Percentiles rank a stretch among this genome's conserved stretches.
These are phyloP conservation scores for Fraxinus xanthoxyloides DNA, from an alignment of 305 asterid genomes.

Conservation along the genomic window DNA sequence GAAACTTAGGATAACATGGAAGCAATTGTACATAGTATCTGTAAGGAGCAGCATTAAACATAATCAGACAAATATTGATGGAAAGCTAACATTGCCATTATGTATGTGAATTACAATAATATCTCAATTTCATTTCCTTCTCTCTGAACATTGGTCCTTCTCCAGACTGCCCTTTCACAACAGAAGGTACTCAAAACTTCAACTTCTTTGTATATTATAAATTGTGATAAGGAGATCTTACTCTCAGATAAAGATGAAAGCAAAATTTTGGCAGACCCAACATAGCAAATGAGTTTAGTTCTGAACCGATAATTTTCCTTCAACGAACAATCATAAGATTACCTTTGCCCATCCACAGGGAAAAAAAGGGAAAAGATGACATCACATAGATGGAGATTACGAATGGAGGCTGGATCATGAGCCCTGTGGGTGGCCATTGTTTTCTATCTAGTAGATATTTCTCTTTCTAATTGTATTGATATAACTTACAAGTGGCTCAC, in stretches of 20 bases:
- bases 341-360: not conserved
- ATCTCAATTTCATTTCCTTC: not conserved
- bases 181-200: conserved; percentile 1
- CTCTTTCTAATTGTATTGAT: not conserved
- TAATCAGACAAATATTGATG: conserved; percentile 8
- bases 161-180: conserved; percentile 3
- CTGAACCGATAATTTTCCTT: not conserved
- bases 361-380: not conserved
- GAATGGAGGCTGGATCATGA: not conserved
- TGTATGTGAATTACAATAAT: conserved; percentile 2
- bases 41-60: conserved; percentile 1
- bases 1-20: not conserved
- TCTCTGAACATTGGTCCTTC: not conserved
- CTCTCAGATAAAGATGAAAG: not conserved
- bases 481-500: not conserved
- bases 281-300: not conserved
- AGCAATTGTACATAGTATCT: not conserved
- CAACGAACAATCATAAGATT: not conserved
- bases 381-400: not conserved
- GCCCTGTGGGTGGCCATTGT: not conserved
- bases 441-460: not conserved
- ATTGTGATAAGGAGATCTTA: not conserved
- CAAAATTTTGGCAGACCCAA: not conserved
- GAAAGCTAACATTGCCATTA: conserved; percentile 16
- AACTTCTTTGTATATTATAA: not conserved